A percentile compares a stretch with the other conserved stretches of the same genome.
These are phyloP conservation scores for Solanum appendiculatum DNA, from an alignment of 257 asterid species.

Conservation along the genomic window DNA sequence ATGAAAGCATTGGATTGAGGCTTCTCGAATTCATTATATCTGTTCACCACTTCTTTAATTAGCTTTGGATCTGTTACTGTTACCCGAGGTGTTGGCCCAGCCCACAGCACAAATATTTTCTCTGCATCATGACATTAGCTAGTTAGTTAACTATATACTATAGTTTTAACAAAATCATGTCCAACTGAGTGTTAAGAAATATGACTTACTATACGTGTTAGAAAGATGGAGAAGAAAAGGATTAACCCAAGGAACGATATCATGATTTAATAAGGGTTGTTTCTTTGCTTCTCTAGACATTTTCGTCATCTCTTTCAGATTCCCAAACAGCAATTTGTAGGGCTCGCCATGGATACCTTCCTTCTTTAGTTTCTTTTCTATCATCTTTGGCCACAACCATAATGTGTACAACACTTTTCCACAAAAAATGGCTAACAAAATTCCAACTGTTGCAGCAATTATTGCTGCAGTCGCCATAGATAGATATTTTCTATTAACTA, in stretches of 20 bases:
- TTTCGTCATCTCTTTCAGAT: not conserved
- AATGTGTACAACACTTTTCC: not conserved
- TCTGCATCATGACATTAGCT: not conserved
- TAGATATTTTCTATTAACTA: not conserved
- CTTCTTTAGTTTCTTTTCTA: conserved; percentile 4
- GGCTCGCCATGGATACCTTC: conserved; percentile 16
- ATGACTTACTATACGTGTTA: conserved; percentile 5
- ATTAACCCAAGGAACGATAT: conserved; percentile 2
- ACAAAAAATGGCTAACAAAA: not conserved
- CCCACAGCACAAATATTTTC: not conserved
- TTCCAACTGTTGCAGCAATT: not conserved
- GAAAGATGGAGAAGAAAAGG: conserved; percentile 10
- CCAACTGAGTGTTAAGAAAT: not conserved
- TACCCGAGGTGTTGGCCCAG: not conserved
- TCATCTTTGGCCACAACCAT: conserved; percentile 21
- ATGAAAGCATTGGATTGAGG: not conserved
- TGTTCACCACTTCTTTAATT: not conserved
- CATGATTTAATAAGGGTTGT: conserved; percentile 9
- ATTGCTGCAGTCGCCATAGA: not conserved
- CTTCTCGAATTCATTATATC: not conserved
- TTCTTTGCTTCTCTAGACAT: conserved; percentile 7
- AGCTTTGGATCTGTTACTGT: conserved; percentile 17
- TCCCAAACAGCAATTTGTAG: conserved; percentile 15
- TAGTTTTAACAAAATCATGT: not conserved
- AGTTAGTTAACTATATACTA: no score